Percentiles rank a stretch among this genome's conserved stretches.
phyloP scores from a whole-genome alignment of 106 monocot species.

The Dactylorhiza incarnata region DNA sequence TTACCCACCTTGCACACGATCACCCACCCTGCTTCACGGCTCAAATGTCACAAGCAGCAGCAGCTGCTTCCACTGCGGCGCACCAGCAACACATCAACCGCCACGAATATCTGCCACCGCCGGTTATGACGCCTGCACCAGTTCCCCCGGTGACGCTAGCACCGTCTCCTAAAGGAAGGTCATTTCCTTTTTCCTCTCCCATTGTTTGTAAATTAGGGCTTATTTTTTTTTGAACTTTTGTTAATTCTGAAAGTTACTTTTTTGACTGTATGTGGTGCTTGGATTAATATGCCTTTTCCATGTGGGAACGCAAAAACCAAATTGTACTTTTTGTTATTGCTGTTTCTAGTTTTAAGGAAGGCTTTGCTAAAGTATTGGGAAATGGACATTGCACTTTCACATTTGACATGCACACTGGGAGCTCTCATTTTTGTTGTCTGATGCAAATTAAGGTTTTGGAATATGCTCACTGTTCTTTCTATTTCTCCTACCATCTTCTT shows the following conservation, averaged over 20 bases:
- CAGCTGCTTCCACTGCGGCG: constrained; percentile 1
- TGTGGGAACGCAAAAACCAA: too few species aligned
- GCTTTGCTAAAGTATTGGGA: not conserved
- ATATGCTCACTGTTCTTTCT: too few species aligned
- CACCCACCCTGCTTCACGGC: constrained; percentile 1
- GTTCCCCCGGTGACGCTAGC: constrained; percentile 8
- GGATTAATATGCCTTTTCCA: not conserved
- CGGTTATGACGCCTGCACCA: not conserved
- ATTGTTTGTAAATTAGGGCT: not conserved
- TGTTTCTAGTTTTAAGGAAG: not conserved
- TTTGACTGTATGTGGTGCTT: not conserved
- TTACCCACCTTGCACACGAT: constrained; percentile 15
- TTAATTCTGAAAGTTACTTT: not conserved
- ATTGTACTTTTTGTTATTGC: not conserved
- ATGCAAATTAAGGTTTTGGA: too few species aligned
- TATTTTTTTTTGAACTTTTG: not conserved
- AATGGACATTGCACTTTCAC: not conserved
- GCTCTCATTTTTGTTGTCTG: too few species aligned
- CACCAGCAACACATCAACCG: constrained; percentile 10
- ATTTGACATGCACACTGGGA: too few species aligned
- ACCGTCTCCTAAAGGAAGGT: constrained; percentile 44
- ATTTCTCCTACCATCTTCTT: too few species aligned
- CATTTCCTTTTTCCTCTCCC: constrained; percentile 1
- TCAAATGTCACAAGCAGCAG: constrained; percentile 1
- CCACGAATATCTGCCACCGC: not conserved